Percentiles rank a stretch among this genome's conserved stretches.
Evolutionary conservation across 495 filamentous ascomycete genomes (phyloP).

Genomic region (Delitschia confertaspora): DNA sequence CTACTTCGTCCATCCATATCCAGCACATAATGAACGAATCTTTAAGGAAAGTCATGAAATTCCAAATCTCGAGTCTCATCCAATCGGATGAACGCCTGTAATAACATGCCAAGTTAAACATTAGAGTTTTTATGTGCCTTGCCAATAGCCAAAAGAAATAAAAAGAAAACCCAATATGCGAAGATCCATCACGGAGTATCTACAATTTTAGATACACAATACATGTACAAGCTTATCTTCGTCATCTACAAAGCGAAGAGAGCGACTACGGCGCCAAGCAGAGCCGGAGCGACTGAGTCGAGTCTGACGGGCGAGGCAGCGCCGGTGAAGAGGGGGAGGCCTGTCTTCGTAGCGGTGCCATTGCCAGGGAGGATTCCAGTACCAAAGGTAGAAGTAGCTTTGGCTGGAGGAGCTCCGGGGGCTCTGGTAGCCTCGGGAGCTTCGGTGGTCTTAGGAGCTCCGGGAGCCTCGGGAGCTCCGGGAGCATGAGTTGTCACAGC

Average conservation of each 20-base stretch:
- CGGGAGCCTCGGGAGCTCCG: not conserved
- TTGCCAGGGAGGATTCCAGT: slow-evolving; percentile 15
- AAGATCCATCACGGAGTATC: not conserved
- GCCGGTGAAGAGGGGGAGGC: slow-evolving; percentile 27
- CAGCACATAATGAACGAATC: no score
- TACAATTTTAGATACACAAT: slow-evolving; percentile 8
- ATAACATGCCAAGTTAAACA: not conserved
- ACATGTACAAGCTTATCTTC: slow-evolving; percentile 5
- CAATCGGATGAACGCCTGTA: not conserved
- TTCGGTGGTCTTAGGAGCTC: not conserved
- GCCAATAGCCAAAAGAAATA: not conserved
- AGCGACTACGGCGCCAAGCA: slow-evolving; percentile 28
- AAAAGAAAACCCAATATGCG: no score
- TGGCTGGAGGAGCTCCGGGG: slow-evolving; percentile 6
- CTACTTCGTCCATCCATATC: no score
- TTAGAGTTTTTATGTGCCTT: not conserved
- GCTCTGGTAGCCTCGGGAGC: not conserved
- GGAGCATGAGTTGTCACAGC: slow-evolving; percentile 26
- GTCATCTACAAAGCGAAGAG: slow-evolving; percentile 30
- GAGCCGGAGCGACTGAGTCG: slow-evolving; percentile 11
- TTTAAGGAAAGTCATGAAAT: slow-evolving; percentile 12
- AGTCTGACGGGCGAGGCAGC: slow-evolving; percentile 24
- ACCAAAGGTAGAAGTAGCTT: no score
- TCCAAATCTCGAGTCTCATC: slow-evolving; percentile 3
- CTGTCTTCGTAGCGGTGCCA: not conserved